These are phyloP conservation scores for Blastobotrys arbuscula DNA, from an alignment of 1,139 yeast species.

Conservation along the genomic window DNA sequence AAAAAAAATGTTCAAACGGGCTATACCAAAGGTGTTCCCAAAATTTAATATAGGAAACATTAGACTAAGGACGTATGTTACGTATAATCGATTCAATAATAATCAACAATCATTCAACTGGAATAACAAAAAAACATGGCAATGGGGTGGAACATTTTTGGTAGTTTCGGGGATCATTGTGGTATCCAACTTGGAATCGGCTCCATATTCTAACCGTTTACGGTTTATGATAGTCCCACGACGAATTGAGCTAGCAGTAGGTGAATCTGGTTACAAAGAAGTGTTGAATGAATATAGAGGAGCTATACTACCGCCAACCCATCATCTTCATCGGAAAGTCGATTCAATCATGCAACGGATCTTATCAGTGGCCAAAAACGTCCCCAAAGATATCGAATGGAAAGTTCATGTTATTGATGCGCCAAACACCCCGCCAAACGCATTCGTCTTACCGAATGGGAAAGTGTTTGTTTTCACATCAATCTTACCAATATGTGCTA, in stretches of 20 bases:
- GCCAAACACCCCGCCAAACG: slow-evolving; percentile 75
- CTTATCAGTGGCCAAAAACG: slow-evolving; percentile 33
- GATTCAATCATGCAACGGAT: slow-evolving; percentile 56
- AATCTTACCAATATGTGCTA: slow-evolving; percentile 68
- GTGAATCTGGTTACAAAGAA: slow-evolving; percentile 61
- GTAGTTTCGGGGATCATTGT: slow-evolving; percentile 43
- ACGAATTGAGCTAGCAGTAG: slow-evolving; percentile 60
- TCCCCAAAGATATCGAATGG: slow-evolving; percentile 50
- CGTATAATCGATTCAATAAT: neutral
- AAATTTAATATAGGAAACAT: neutral
- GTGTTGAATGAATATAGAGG: slow-evolving; percentile 40
- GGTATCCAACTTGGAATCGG: slow-evolving; percentile 62
- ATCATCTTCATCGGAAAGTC: slow-evolving; percentile 47
- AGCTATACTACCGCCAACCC: slow-evolving; percentile 36
- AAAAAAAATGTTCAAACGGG: too few species aligned
- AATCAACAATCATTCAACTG: neutral
- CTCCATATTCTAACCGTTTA: slow-evolving; percentile 73
- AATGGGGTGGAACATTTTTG: slow-evolving; percentile 31
- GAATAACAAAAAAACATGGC: slow-evolving; percentile 4
- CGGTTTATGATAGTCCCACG: slow-evolving; percentile 72
- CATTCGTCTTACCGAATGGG: slow-evolving; percentile 93
- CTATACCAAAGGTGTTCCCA: too few species aligned
- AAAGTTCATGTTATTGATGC: slow-evolving; percentile 73
- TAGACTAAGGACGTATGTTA: neutral
- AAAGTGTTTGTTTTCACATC: slow-evolving; percentile 85